Conservation (phyloP, 2,329 filamentous ascomycete species). For the Paecilomyces formosus region DNA sequence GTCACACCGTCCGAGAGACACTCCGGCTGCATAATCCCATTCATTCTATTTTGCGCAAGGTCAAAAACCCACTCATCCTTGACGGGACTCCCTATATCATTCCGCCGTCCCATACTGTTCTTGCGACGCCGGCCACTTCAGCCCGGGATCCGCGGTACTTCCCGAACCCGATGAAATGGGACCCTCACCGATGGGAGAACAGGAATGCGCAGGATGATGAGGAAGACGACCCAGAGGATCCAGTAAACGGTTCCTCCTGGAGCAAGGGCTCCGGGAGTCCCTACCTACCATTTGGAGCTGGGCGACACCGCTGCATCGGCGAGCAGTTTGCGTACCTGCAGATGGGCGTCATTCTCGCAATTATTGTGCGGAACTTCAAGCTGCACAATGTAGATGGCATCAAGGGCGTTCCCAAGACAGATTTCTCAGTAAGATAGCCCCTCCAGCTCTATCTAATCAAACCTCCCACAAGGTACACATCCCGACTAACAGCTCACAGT, state of each 20-base stretch:
- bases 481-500: slow-evolving; percentile 1
- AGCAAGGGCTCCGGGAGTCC: slow-evolving; percentile 85
- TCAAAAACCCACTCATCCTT: slow-evolving; percentile 79
- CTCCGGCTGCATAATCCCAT: slow-evolving; percentile 87
- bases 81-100: slow-evolving; percentile 77
- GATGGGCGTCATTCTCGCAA: slow-evolving; percentile 74
- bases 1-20: slow-evolving; percentile 83
- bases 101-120: slow-evolving; percentile 70
- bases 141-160: slow-evolving; percentile 68
- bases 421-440: not conserved
- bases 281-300: slow-evolving; percentile 90
- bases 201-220: slow-evolving; percentile 43
- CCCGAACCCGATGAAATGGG: slow-evolving; percentile 74
- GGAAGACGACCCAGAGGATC: slow-evolving; percentile 34
- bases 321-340: slow-evolving; percentile 96
- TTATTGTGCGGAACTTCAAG: slow-evolving; percentile 71
- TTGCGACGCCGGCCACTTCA: slow-evolving; percentile 75
- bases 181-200: slow-evolving; percentile 81
- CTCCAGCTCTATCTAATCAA: not conserved
- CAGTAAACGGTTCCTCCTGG: slow-evolving; percentile 47
- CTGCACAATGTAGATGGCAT: slow-evolving; percentile 65
- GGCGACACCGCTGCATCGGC: slow-evolving; percentile 88
- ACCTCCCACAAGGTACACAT: not conserved
- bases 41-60: slow-evolving; percentile 88
- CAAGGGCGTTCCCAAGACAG: not conserved